Evolutionary conservation across 2,329 filamentous ascomycete species (phyloP), one percentile per base, ranked within the genome.

Genomic region (Epicoccum sorghinum): DNA sequence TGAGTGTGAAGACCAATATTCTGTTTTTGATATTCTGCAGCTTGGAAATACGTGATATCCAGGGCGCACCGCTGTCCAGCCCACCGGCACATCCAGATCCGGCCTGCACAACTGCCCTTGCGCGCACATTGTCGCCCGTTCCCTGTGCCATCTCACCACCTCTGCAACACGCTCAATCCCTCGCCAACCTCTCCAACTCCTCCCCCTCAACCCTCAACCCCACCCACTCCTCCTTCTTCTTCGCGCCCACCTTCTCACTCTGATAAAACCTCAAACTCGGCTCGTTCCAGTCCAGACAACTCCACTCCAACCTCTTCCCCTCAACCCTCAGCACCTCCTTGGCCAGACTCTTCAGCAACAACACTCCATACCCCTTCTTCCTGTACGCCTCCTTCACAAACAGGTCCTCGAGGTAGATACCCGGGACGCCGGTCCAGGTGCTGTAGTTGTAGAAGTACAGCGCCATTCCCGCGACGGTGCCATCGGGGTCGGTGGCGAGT

Each of bases 361-460:
- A 79, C 75, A 88, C 89, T 35, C 93, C 93, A 70, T 93, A 96
- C 0, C 93, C 93, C 57, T 84, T 85, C 30, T 87, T 87, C 4
- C 95, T 82, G 65, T 89, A 86, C 39, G 79, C 78, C 1, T 86
- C 82, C 64, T 86, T 82, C 36, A 99, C 91, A 68, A 88, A 96
- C n/a, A 98, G 79, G 70, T 98, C 93, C 75, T 98, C 93, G 33
- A 98, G 86, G 75, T 96, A 96, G 69, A 99, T 89, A 3, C 93
- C 93, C 0, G 93, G 86, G 40, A 84, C 85, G n/a, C 89, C 85
- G 7, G 89, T 85, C 95, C 95, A 98, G 0, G 93, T 97, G 69
- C 88, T 91, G 78, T 96, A 98, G 77, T 93, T 98, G 81, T 93
- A 92, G 75, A 96, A 98, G 78, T 92, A 97, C 36, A 97, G 77